Conservation (phyloP, 2,329 filamentous ascomycete genomes). For the Aspergillus candidus region DNA sequence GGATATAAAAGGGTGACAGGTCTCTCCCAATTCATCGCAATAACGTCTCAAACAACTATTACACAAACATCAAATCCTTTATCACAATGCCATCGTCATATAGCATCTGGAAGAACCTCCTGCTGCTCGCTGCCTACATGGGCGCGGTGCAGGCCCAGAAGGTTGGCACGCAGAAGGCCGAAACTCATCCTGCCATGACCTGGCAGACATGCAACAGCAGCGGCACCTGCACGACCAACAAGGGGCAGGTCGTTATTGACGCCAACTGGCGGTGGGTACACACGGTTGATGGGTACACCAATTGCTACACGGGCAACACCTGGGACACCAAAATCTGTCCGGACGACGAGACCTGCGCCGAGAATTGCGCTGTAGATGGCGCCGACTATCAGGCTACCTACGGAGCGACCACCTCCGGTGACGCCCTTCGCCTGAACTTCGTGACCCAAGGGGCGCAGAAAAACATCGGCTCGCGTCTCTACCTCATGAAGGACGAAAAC, state of each 20-base stretch:
- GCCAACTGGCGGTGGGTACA: constrained; percentile 57
- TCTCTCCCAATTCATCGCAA: constrained; percentile 1
- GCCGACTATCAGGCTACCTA: constrained; percentile 50
- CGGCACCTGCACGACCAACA: constrained; percentile 47
- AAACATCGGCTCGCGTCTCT: constrained; percentile 51
- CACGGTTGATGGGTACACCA: constrained; percentile 43
- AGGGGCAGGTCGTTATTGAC: constrained; percentile 48
- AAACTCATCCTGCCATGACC: constrained; percentile 44
- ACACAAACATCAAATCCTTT: not conserved
- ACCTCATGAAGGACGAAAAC: constrained; percentile 56
- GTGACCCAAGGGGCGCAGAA: constrained; percentile 33
- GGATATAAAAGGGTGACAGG: too few relatives aligned
- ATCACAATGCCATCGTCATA: constrained; percentile 10
- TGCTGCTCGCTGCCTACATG: constrained; percentile 12
- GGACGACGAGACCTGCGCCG: constrained; percentile 45
- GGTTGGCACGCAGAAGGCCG: constrained; percentile 17
- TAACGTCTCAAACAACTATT: not conserved
- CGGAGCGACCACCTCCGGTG: constrained; percentile 47
- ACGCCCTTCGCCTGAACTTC: constrained; percentile 45
- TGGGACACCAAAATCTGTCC: constrained; percentile 47
- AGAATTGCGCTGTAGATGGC: constrained; percentile 53
- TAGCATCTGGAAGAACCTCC: constrained; percentile 11
- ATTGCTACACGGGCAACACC: constrained; percentile 53
- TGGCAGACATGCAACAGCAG: constrained; percentile 48
- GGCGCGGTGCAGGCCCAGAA: constrained; percentile 15